phyloP scores from a whole-genome alignment of 352 stramenopile species.

The Phytophthora niederhauseri region DNA sequence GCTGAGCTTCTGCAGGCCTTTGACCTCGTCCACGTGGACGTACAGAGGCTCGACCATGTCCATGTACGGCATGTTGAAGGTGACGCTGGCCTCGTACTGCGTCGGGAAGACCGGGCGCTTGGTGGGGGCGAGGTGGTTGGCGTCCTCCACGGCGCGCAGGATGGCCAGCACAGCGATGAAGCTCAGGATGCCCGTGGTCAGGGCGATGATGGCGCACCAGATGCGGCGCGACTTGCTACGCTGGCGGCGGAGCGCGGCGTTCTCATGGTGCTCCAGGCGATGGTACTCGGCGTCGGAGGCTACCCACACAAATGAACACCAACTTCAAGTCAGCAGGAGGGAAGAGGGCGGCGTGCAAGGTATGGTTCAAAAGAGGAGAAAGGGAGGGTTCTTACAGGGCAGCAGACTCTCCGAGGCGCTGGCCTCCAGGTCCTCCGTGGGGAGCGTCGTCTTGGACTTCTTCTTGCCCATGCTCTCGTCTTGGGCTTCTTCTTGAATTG shows the following conservation, averaged over 20 bases:
- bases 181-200: conserved; percentile 77
- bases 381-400: conserved; percentile 29
- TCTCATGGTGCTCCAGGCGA: conserved; percentile 42
- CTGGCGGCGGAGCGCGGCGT: conserved; percentile 47
- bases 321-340: conserved; percentile 21
- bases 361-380: conserved; percentile 7
- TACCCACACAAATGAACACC: conserved; percentile 11
- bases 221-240: conserved; percentile 72
- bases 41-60: conserved; percentile 89
- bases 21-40: conserved; percentile 77
- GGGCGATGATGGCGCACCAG: conserved; percentile 84
- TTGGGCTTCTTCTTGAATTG: conserved; percentile 21
- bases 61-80: conserved; percentile 91
- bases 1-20: conserved; percentile 83
- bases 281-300: conserved; percentile 38
- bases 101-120: conserved; percentile 73
- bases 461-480: conserved; percentile 56
- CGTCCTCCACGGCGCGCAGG: conserved; percentile 80
- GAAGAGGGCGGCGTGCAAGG: background rate
- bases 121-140: conserved; percentile 71
- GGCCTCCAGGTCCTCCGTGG: conserved; percentile 46
- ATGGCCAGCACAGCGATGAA: conserved; percentile 87
- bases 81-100: conserved; percentile 90
- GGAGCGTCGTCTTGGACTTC: conserved; percentile 59
- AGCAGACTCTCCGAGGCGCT: conserved; percentile 58